Base-by-base conservation (phyloP, 805 yeast genomes). In the Cyberlindnera misumaiensis region DNA sequence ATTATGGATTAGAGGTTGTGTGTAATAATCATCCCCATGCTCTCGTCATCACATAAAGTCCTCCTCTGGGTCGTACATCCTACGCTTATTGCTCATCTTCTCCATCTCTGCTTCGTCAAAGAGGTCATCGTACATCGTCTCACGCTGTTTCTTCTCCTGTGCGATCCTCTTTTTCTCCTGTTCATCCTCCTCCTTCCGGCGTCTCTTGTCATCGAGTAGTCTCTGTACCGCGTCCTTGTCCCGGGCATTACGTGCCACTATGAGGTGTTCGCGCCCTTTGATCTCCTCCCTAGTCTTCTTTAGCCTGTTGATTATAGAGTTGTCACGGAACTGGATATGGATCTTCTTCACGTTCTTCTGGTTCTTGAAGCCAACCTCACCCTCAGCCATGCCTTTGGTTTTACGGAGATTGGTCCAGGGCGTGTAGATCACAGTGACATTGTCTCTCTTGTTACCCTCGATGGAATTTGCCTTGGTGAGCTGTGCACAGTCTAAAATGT, bases 391-490 rank as follows among this genome's bases (percentile, higher is more conserved):
- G 24, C 73, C 73, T 11, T 80, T 80, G 36, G 75, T 75, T 47
- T 80, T 80, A 30, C 72, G 67, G 39, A 84, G 63, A 52, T 84
- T 84, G 18, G 71, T 67, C 70, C 85, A 84, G 1, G 89, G 87
- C 0, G 95, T 84, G 49, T 76, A 76, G 30, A 84, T 72, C 8
- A 84, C 72, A 2, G 80, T 75, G 42, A 83, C 65, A 48, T 79
- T 79, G 51, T 76, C 75, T 47, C 73, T 58, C 52, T 84, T 84
- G 59, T 79, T 82, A 11, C 85, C 93, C 52, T 78, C 76, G 28
- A 83, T 83, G 4, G 89, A 81, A 55, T 80, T 80, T 10, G 85
- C 82, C 55, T 84, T 82, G 22, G 90, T 80, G 40, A 85, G 62
- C 49, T 84, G 94, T 1, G 81, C 80, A 34, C 80, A 72, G 44